Conservation (phyloP, 106 monocot genomes). For the Iris macrosiphon region DNA sequence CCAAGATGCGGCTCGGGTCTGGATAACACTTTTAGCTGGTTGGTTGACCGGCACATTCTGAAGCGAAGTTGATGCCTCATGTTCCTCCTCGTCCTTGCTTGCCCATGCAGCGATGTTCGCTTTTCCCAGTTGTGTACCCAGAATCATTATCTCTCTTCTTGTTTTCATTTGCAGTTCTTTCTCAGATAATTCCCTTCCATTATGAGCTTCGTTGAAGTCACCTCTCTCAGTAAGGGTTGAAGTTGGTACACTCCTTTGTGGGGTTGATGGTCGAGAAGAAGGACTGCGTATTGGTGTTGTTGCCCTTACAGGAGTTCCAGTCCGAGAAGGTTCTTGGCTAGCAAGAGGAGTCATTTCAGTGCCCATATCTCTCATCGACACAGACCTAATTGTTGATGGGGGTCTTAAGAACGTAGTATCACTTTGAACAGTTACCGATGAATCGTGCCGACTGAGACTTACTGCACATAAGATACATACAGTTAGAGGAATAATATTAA, state of each 20-base stretch:
- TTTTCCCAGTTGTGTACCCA: slow-evolving; percentile 84
- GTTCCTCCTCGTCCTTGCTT: slow-evolving; percentile 65
- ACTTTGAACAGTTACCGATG: slow-evolving; percentile 25
- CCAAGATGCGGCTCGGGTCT: slow-evolving; percentile 78
- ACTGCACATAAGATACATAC: slow-evolving; percentile 22
- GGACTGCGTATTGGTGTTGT: slow-evolving; percentile 55
- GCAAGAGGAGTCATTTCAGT: slow-evolving; percentile 95
- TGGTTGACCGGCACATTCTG: slow-evolving; percentile 22
- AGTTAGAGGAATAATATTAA: not conserved
- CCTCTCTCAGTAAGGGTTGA: slow-evolving; percentile 18
- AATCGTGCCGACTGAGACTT: slow-evolving; percentile 39
- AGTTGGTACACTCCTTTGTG: slow-evolving; percentile 17
- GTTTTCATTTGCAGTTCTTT: slow-evolving; percentile 67
- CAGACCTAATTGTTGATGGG: slow-evolving; percentile 41
- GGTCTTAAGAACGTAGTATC: slow-evolving; percentile 32
- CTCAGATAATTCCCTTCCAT: slow-evolving; percentile 46
- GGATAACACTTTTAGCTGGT: slow-evolving; percentile 32
- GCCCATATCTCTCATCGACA: slow-evolving; percentile 91
- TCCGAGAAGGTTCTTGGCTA: slow-evolving; percentile 87
- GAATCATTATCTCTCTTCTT: slow-evolving; percentile 82
- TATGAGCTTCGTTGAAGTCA: slow-evolving; percentile 17
- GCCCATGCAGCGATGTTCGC: slow-evolving; percentile 91
- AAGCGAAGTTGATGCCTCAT: slow-evolving; percentile 23
- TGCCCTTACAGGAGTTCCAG: slow-evolving; percentile 64
- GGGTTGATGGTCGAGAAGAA: slow-evolving; percentile 35